These are phyloP conservation scores for Lumnitzera littorea DNA, from an alignment of 345 rosid species.

Conservation along the genomic window DNA sequence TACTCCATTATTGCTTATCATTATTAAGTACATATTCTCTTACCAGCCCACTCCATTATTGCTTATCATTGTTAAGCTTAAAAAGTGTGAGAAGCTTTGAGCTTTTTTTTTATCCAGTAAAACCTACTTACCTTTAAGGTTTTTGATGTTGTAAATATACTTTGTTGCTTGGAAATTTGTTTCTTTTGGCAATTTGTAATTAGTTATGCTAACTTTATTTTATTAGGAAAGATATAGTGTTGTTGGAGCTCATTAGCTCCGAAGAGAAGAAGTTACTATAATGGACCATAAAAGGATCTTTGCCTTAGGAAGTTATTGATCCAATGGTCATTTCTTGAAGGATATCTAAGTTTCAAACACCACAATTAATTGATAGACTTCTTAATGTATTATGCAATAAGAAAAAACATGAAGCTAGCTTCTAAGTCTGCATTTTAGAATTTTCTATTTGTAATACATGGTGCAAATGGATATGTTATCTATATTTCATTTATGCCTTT, in stretches of 20 bases:
- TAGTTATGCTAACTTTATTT: constrained; percentile 13
- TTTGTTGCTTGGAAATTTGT: background rate
- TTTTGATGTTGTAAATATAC: constrained; percentile 50
- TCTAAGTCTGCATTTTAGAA: too few species aligned
- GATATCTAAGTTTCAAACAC: constrained; percentile 69
- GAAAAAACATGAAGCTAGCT: background rate
- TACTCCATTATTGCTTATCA: too few species aligned
- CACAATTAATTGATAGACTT: constrained; percentile 55
- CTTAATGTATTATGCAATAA: constrained; percentile 85
- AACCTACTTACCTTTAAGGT: constrained; percentile 37
- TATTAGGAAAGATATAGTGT: constrained; percentile 68
- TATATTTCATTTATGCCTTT: too few species aligned
- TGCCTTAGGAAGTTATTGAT: constrained; percentile 60
- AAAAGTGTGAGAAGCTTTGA: constrained; percentile 79
- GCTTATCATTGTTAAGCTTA: constrained; percentile 84
- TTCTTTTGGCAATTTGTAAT: background rate
- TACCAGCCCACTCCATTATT: constrained; percentile 80
- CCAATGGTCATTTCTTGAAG: constrained; percentile 64
- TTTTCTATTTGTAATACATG: too few species aligned
- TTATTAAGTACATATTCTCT: constrained; percentile 30
- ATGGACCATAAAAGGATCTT: constrained; percentile 58
- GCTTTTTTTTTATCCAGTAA: constrained; percentile 84
- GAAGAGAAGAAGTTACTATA: constrained; percentile 59
- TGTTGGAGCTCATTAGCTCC: constrained; percentile 72
- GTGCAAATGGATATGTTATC: too few species aligned